These are phyloP conservation scores for Populus ilicifolia DNA, from an alignment of 345 rosid species.

Conservation along the genomic window DNA sequence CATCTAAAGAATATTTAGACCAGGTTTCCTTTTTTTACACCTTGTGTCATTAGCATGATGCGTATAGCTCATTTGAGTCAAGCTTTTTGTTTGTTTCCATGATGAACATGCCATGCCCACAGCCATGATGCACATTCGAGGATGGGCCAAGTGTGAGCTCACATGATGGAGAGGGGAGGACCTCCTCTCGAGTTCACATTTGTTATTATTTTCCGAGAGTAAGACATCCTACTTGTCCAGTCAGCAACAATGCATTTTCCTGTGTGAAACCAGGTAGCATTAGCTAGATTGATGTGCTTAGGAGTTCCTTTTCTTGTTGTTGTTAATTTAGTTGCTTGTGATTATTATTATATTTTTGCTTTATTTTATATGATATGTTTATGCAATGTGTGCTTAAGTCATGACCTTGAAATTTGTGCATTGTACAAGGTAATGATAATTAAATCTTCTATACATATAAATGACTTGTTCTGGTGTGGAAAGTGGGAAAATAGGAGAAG, in stretches of 20 bases:
- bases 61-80: background rate
- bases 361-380: background rate
- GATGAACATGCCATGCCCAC: background rate
- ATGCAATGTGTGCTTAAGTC: background rate
- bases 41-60: background rate
- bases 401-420: background rate
- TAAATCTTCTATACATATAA: background rate
- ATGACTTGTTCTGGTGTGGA: background rate
- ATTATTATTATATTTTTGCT: background rate
- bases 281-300: background rate
- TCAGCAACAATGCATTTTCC: background rate
- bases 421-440: background rate
- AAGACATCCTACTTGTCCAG: background rate
- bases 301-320: background rate
- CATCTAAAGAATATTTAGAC: background rate
- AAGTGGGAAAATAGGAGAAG: background rate
- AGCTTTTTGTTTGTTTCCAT: background rate
- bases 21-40: background rate
- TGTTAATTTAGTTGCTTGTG: background rate
- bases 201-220: background rate
- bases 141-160: background rate
- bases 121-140: background rate
- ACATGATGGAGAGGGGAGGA: background rate
- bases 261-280: no score
- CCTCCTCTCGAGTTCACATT: background rate